A percentile compares a stretch with the other conserved stretches of the same genome.
Conservation (phyloP, 2,329 filamentous ascomycete species). For the Cordyceps cateniannulata region DNA sequence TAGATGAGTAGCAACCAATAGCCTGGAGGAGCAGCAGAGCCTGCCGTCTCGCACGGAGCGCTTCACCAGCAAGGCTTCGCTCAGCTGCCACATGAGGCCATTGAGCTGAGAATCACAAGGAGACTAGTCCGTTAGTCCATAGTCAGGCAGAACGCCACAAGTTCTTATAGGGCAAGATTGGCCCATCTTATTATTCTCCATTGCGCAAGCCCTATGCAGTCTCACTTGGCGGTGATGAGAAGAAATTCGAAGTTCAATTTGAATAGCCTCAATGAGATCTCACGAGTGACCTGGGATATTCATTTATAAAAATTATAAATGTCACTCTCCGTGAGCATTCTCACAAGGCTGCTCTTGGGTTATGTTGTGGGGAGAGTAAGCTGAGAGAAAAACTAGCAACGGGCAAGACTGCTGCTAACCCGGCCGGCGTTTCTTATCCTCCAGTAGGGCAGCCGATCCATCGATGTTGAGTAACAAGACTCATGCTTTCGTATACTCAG, state of each 20-base stretch:
- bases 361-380: not conserved
- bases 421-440: not conserved
- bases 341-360: not conserved
- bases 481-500: not conserved
- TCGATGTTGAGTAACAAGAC: not conserved
- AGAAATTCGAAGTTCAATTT: not conserved
- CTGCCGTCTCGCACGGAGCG: not conserved
- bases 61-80: not conserved
- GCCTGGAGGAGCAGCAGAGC: not conserved
- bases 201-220: not conserved
- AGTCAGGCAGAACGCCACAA: slow-evolving; percentile 5
- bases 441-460: not conserved
- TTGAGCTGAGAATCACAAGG: not conserved
- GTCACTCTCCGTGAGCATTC: not conserved
- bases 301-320: not conserved
- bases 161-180: not conserved
- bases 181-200: slow-evolving; percentile 2
- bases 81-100: not conserved
- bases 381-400: slow-evolving; percentile 8
- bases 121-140: not conserved
- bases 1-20: not conserved
- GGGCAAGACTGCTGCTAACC: not conserved
- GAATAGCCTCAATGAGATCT: not conserved
- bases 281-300: not conserved
- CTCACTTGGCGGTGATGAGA: not conserved